Evolutionary conservation across 495 filamentous ascomycete genomes (phyloP).

Genomic region (Rhizodiscina lignyota): DNA sequence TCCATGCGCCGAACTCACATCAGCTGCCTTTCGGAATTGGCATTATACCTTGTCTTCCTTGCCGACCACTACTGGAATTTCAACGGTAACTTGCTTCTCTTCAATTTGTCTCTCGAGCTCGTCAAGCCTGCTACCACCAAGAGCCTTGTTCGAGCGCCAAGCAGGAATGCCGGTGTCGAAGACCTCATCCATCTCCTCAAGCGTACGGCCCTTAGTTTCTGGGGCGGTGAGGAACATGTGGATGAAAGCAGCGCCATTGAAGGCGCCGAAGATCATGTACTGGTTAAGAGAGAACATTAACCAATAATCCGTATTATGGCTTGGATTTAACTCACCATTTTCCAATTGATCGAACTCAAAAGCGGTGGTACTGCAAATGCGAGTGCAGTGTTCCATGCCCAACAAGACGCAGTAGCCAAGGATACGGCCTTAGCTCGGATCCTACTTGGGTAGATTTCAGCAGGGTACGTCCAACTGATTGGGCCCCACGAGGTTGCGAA

Average conservation of each 20-base stretch:
- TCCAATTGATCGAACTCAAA: conserved; percentile 37
- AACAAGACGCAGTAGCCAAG: conserved; percentile 47
- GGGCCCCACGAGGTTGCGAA: conserved; percentile 46
- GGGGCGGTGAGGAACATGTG: conserved; percentile 44
- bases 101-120: conserved; percentile 15
- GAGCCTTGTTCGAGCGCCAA: conserved; percentile 11
- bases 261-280: conserved; percentile 30
- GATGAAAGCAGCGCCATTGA: conserved; percentile 35
- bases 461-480: conserved; percentile 46
- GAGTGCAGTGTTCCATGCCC: conserved; percentile 32
- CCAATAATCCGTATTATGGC: too few relatives aligned
- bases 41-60: too few relatives aligned
- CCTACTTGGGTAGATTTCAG: conserved; percentile 49
- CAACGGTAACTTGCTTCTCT: conserved; percentile 14
- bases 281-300: too few relatives aligned
- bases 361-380: conserved; percentile 36
- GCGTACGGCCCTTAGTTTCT: conserved; percentile 33
- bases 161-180: conserved; percentile 18
- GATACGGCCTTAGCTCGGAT: conserved; percentile 52
- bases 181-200: conserved; percentile 23
- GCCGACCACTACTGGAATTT: not conserved
- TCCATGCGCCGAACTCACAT: too few relatives aligned
- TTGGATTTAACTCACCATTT: too few relatives aligned
- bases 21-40: too few relatives aligned
- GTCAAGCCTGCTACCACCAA: conserved; percentile 13